Percentiles rank a stretch among this genome's conserved stretches.
phyloP scores from a whole-genome alignment of 495 filamentous ascomycete species.

The Aspergillus hancockii region DNA sequence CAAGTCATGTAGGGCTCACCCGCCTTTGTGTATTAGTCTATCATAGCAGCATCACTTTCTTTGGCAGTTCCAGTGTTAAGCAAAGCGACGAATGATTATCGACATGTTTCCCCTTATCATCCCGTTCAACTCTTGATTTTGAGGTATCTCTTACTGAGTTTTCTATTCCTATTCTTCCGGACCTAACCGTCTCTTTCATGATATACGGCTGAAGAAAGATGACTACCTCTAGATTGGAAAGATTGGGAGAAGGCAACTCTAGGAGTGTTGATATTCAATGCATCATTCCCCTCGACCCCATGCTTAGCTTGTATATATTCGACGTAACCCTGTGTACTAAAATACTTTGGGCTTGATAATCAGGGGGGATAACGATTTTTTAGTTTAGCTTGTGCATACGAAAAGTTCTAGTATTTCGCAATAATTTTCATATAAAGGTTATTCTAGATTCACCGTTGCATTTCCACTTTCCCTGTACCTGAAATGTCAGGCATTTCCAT shows the following conservation, averaged over 20 bases:
- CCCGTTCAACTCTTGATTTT: neutral
- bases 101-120: conserved; percentile 7
- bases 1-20: conserved; percentile 20
- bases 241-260: neutral
- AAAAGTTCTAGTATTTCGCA: neutral
- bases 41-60: conserved; percentile 24
- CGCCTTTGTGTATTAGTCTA: conserved; percentile 34
- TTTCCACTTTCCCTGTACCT: neutral
- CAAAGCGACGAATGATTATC: conserved; percentile 28
- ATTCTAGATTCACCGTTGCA: neutral
- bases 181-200: neutral
- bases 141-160: conserved; percentile 4
- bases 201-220: neutral
- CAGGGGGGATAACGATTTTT: neutral
- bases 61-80: conserved; percentile 18
- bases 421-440: neutral
- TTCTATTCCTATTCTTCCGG: neutral
- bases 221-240: neutral
- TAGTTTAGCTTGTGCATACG: neutral
- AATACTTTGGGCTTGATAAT: neutral
- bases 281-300: neutral
- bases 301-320: neutral
- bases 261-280: neutral
- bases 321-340: neutral
- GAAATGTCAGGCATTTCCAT: neutral